Evolutionary conservation across 768 basidiomycete genomes (phyloP), one percentile per base, ranked within the genome.

Genomic region (Leccinellum luteum): DNA sequence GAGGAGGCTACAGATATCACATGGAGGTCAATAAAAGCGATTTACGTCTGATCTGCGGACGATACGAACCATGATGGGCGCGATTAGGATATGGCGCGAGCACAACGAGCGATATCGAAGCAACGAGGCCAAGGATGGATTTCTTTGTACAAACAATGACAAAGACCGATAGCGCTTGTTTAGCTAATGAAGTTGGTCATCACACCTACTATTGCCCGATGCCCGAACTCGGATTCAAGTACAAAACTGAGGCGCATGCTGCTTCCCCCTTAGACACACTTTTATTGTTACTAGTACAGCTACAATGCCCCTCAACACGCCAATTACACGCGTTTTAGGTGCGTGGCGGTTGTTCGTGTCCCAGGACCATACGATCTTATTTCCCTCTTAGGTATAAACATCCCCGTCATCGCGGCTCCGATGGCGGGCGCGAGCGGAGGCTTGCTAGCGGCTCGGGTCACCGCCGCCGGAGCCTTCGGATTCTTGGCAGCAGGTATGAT

Each of bases 341-440:
- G 69, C 28, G 75, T 66, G 17, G 19, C 32, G 48, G 35, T 38
- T 8, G 48, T 43, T 58, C 56, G 3, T 54, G 35, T 56, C 43
- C 31, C 19, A 25, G 13, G 30, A 27, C 6, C 31, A 8, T 4
- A 12, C 55, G 49, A 25, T 47, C 13, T 41, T 23, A 34, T 14
- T 5, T 41, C 23, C n/a, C 41, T 21, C 38, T 4, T 59, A 88
- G 88, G 76, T 38, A 75, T 85, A 28, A 72, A 76, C 49, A 76
- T 79, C 17, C 90, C 90, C 25, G 69, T 92, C 43, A 74, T 91
- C 5, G 75, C 77, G 17, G 83, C 84, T 1, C 81, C 89, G 1
- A 92, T 92, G 90, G 85, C 85, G 1, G 83, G 82, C 14, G 89
- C 82, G 3, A 79, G 83, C 56, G 85, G 87, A 48, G 89, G 86